phyloP scores from a whole-genome alignment of 257 asterid genomes.

The Mentha longifolia region DNA sequence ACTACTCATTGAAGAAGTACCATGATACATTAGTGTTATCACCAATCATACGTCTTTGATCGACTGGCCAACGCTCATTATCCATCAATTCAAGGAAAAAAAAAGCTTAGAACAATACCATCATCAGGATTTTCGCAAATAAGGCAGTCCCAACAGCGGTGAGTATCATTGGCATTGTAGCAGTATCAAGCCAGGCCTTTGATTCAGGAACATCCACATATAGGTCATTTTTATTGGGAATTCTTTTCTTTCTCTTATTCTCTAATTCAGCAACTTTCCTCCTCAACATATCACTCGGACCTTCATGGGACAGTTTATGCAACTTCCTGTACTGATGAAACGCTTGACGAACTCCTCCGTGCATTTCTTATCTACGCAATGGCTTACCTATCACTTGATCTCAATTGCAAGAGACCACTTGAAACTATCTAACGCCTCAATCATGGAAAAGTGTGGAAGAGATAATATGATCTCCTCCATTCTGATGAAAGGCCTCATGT shows the following conservation, averaged over 20 bases:
- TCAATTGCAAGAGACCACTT: neutral
- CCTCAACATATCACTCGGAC: too few relatives aligned
- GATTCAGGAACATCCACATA: slow-evolving; percentile 83
- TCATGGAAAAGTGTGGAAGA: too few relatives aligned
- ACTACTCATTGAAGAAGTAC: neutral
- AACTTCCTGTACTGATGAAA: slow-evolving; percentile 48
- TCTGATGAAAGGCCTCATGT: neutral
- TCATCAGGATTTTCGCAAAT: slow-evolving; percentile 79
- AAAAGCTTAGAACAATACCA: slow-evolving; percentile 48
- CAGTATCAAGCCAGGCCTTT: slow-evolving; percentile 67
- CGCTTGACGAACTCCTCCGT: slow-evolving; percentile 43
- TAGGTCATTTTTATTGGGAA: slow-evolving; percentile 52
- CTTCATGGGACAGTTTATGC: slow-evolving; percentile 46
- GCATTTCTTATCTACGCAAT: slow-evolving; percentile 40
- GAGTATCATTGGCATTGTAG: slow-evolving; percentile 83
- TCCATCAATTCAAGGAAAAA: slow-evolving; percentile 6
- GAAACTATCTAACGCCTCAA: neutral
- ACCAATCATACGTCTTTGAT: neutral
- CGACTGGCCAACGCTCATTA: neutral
- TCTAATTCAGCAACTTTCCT: slow-evolving; percentile 51
- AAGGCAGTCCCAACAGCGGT: slow-evolving; percentile 77
- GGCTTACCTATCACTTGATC: slow-evolving; percentile 26
- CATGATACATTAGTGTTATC: neutral
- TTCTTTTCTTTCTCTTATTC: slow-evolving; percentile 53
- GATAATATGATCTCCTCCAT: too few relatives aligned